Evolutionary conservation across 805 yeast genomes (phyloP).

Genomic region (Saccharomycopsis oosterbeekiorum): DNA sequence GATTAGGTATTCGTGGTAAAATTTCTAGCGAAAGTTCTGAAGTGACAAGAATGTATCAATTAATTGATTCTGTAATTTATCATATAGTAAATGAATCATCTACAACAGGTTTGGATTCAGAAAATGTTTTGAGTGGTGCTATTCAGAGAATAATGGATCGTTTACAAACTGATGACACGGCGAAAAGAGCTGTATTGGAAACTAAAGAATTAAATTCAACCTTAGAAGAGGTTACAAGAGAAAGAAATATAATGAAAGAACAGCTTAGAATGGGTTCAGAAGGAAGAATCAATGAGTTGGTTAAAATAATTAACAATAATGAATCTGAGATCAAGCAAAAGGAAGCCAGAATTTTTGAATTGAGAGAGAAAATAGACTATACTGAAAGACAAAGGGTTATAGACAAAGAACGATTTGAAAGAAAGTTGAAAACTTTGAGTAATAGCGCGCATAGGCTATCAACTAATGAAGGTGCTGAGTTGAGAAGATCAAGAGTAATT

Average conservation of each 20-base stretch:
- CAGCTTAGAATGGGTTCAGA: constrained; percentile 70
- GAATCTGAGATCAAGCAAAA: constrained; percentile 48
- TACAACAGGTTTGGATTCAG: constrained; percentile 39
- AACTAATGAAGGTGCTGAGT: background rate
- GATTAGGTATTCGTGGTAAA: background rate
- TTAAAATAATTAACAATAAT: constrained; percentile 54
- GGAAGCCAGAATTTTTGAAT: constrained; percentile 50
- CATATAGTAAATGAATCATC: constrained; percentile 24
- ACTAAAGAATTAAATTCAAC: constrained; percentile 41
- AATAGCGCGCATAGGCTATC: constrained; percentile 5
- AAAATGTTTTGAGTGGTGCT: constrained; percentile 64
- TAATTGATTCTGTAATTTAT: constrained; percentile 50
- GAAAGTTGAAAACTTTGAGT: constrained; percentile 9
- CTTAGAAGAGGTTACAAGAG: constrained; percentile 49
- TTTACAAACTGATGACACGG: constrained; percentile 78
- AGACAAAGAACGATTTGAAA: constrained; percentile 23
- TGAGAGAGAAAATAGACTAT: constrained; percentile 54
- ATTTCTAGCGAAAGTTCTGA: background rate
- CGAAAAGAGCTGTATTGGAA: constrained; percentile 56
- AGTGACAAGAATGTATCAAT: constrained; percentile 30
- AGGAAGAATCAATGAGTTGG: constrained; percentile 52
- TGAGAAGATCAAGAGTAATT: constrained; percentile 1
- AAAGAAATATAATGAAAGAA: constrained; percentile 50
- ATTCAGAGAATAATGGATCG: constrained; percentile 63
- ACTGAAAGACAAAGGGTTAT: constrained; percentile 36